Base-by-base conservation (phyloP, 2,329 filamentous ascomycete species). In the Furcasterigmium furcatum region DNA sequence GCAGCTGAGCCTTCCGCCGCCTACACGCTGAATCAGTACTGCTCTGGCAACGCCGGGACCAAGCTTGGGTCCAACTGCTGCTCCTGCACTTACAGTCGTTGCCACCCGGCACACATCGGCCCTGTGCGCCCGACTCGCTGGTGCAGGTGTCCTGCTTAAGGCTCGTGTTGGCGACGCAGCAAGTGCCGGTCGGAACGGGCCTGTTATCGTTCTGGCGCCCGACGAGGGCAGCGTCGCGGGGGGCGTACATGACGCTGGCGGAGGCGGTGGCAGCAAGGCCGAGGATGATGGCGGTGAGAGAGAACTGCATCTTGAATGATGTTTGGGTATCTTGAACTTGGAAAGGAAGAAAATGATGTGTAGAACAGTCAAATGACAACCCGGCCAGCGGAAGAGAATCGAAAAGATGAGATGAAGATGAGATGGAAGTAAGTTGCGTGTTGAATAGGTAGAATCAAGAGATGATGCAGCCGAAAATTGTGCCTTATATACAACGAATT, bases 81-180 rank as follows among this genome's bases (percentile, higher is more conserved):
- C 14, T 5, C 9, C 9, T n/a, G 25, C 6, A 53, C 63, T 52
- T 47, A 66, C 64, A 67, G 48, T 58, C 56, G 53, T 64, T 62
- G n/a, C 55, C 57, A 12, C 50, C 60, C 24, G 64, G 63, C 3
- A 67, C 61, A 48, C 64, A 66, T 29, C 58, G 58, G 18, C 64
- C 64, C 9, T 47, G 34, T 49, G 59, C 49, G 45, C 64, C 63
- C 49, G 62, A 62, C 45, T 58, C 54, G 19, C 39, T 55, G 35
- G 40, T 52, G 59, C 64, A 67, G 42, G 61, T 49, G 49, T 67
- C 64, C 52, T 67, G 60, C 61, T 67, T 67, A 36, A 66, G 49
- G 47, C 48, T 61, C 5, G 56, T 62, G 49, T 59, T 59, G 48
- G 60, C 56, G 14, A 65, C 56, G 51, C 64, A 67, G 59, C 64